Evolutionary conservation across 2,329 filamentous ascomycete species (phyloP), one percentile per base, ranked within the genome.

Genomic region (Alternaria atra): DNA sequence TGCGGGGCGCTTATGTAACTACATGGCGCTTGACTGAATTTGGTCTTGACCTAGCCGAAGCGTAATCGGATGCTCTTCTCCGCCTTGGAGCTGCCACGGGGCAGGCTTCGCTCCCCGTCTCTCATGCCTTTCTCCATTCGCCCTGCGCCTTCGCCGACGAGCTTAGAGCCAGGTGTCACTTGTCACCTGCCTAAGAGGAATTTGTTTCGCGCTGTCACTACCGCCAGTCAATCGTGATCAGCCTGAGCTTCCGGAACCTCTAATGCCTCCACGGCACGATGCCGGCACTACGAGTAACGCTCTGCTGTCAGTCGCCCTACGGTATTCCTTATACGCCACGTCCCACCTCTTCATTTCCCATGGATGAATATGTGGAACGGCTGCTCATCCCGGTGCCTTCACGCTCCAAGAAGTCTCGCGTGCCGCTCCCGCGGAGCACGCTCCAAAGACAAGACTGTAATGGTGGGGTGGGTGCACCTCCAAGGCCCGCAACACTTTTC

Each of bases 1-100:
- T 30, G 39, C 32, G 39, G 34, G 34, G 2, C 27, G 54, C 42
- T 61, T 58, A 58, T 61, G 54, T 53, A 58, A 53, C 17, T 6
- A 9, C 37, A 10, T 20, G 8, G 8, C 39, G 40, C 32, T 30
- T 23, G 15, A 15, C 58, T 40, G 5, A 7, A 43, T 48, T 30
- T 4, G 35, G 42, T 15, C 12, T 15, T 12, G 34, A 4, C 15
- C 37, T 56, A 43, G 37, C 57, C 44, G 9, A n/a, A 20, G 34
- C 34, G 35, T 15, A 1, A 42, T 35, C 27, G 40, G 40, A 55
- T 27, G 40, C 40, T 35, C 40, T 20, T 47, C 20, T 46, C 42
- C 52, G 20, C 29, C 40, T 34, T 40, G 20, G 39, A 15, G 39
- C 34, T 42, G 50, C 39, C 51, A 20, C 27, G 37, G 44, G 29